Base-by-base conservation (phyloP, 345 rosid genomes). In the Zanthoxylum bungeanum region DNA sequence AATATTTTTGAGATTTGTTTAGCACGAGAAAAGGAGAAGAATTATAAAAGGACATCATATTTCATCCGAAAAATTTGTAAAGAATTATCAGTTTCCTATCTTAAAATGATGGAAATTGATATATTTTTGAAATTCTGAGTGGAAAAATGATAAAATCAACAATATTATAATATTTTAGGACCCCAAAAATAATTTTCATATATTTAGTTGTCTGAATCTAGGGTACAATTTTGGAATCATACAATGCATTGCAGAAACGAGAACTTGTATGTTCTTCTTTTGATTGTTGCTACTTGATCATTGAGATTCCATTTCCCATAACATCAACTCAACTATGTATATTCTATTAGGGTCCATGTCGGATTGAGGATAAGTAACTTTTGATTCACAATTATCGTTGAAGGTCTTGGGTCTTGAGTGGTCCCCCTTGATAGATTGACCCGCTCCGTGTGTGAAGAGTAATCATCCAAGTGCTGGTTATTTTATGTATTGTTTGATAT, bases 291-390 rank as follows among this genome's bases (percentile, higher is more conserved):
- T 40, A 4, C 62, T 37, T 24, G 55, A 44, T 44, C 31, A 42
- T 69, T n/a, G 65, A 69, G 55, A 69, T 69, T 42, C 65, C 22
- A 37, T 69, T 56, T 56, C 39, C 10, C 37, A 25, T 25, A 9
- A 0, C 42, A 21, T 37, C 19, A 44, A 44, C 49, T 3, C 49
- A 4, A 10, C 19, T 4, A 14, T 44, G 5, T 12, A 12, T 42
- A 42, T 12, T 42, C 16, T 42, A 42, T 3, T 42, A 12, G 47
- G 47, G 47, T 42, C 14, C 14, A 42, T 42, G 4, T 12, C 47
- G 9, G 10, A 6, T 37, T 37, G 40, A 37, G 40, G 9, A 0
- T 1, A 6, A 1, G 40, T 37, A 7, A 8, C 40, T 37, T 37
- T 6, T 8, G 9, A 37, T 37, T 37, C 40, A 8, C 1, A 37